These are phyloP conservation scores for Fusarium sp. DNA, from an alignment of 2,329 filamentous ascomycete genomes.

Conservation along the genomic window DNA sequence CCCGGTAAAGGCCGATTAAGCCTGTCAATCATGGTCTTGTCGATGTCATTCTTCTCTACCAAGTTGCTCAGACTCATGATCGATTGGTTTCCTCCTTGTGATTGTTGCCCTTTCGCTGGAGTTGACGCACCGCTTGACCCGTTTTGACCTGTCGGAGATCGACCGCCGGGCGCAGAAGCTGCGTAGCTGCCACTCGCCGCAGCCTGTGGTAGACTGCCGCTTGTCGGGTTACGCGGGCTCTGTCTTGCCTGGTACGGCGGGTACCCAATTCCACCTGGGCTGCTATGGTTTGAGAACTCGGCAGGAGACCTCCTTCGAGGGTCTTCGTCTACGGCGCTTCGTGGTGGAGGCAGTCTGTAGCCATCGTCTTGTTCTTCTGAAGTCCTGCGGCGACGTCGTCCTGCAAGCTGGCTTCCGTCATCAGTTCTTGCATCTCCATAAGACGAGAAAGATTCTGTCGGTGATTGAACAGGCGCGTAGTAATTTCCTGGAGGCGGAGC, in stretches of 20 bases:
- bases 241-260: slow-evolving; percentile 56
- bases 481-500: slow-evolving; percentile 60
- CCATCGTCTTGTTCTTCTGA: slow-evolving; percentile 59
- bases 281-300: slow-evolving; percentile 64
- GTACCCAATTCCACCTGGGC: slow-evolving; percentile 61
- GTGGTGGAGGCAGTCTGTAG: slow-evolving; percentile 63
- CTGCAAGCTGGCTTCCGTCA: slow-evolving; percentile 51
- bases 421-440: slow-evolving; percentile 56
- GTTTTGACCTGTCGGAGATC: slow-evolving; percentile 57
- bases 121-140: slow-evolving; percentile 58
- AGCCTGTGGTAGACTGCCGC: slow-evolving; percentile 52
- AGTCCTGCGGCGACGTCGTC: slow-evolving; percentile 57
- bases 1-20: slow-evolving; percentile 58
- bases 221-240: slow-evolving; percentile 58
- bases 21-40: slow-evolving; percentile 68
- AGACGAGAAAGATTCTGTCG: slow-evolving; percentile 61
- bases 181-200: slow-evolving; percentile 47
- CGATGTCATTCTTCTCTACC: slow-evolving; percentile 69
- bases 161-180: slow-evolving; percentile 51
- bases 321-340: slow-evolving; percentile 63
- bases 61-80: slow-evolving; percentile 69
- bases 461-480: slow-evolving; percentile 60
- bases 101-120: slow-evolving; percentile 50
- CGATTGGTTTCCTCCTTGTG: slow-evolving; percentile 54
- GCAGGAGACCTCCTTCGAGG: slow-evolving; percentile 66